These are phyloP conservation scores for Plantago lanceolata DNA, from an alignment of 305 asterid species.

Conservation along the genomic window DNA sequence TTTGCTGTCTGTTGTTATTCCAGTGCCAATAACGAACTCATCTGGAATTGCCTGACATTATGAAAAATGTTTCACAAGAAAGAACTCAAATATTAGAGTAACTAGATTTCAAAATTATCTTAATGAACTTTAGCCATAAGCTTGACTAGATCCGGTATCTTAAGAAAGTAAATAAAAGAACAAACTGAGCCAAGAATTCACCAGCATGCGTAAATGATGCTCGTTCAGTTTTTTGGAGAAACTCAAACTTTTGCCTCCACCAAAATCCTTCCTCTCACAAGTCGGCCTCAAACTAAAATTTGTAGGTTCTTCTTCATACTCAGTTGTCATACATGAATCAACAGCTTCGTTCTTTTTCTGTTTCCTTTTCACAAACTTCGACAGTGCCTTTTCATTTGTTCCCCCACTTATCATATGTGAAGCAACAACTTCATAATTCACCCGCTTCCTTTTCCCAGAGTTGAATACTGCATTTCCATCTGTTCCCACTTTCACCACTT, in stretches of 20 bases:
- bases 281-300: neutral
- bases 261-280: constrained; percentile 2
- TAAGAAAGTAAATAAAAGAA: no score
- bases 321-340: no score
- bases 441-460: neutral
- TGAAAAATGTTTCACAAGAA: neutral
- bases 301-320: neutral
- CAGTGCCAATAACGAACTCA: neutral
- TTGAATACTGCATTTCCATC: neutral
- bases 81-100: no score
- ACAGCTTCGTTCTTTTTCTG: no score
- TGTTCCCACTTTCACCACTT: constrained; percentile 3
- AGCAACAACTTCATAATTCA: neutral
- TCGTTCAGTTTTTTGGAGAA: constrained; percentile 2
- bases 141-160: no score
- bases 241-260: neutral
- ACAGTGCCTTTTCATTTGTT: no score
- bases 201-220: neutral
- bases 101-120: no score
- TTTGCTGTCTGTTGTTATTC: constrained; percentile 3
- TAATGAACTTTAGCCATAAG: no score
- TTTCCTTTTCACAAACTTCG: no score
- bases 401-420: no score
- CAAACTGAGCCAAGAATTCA: neutral
- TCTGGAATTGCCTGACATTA: constrained; percentile 1